These are phyloP conservation scores for Pulveroboletus ravenelii DNA, from an alignment of 768 basidiomycete genomes.

Conservation along the genomic window DNA sequence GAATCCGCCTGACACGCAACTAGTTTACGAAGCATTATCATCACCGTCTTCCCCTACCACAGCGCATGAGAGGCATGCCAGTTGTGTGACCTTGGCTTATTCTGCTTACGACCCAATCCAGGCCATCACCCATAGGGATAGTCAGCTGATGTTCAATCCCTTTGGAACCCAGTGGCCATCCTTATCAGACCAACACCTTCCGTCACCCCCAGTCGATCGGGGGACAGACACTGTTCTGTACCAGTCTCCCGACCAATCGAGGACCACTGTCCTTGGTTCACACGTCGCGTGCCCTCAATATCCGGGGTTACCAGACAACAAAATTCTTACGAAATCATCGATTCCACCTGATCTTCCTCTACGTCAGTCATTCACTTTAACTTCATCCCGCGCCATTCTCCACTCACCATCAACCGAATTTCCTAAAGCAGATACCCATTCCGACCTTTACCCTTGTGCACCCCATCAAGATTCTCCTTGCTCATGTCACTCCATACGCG, in stretches of 20 bases:
- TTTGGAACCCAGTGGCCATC: neutral
- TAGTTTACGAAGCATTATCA: neutral
- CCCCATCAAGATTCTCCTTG: neutral
- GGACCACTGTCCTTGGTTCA: neutral
- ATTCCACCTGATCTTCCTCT: too few relatives aligned
- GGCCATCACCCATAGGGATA: neutral
- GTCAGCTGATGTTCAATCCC: neutral
- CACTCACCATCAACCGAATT: neutral
- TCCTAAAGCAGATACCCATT: too few relatives aligned
- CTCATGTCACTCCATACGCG: neutral
- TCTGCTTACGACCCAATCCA: too few relatives aligned
- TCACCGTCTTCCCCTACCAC: too few relatives aligned
- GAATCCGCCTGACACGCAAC: neutral
- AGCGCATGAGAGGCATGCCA: neutral
- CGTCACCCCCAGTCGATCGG: neutral
- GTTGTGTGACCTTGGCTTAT: neutral
- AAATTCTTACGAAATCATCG: too few relatives aligned
- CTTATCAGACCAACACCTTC: neutral
- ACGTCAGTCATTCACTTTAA: neutral
- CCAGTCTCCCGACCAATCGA: neutral
- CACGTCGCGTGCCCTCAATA: too few relatives aligned
- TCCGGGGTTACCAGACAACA: neutral
- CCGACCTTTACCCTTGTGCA: neutral
- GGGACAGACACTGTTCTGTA: neutral
- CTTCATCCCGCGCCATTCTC: neutral